Percentiles rank a stretch among this genome's conserved stretches.
These are phyloP conservation scores for Aspergillus avenaceus DNA, from an alignment of 495 filamentous ascomycete species.

Conservation along the genomic window DNA sequence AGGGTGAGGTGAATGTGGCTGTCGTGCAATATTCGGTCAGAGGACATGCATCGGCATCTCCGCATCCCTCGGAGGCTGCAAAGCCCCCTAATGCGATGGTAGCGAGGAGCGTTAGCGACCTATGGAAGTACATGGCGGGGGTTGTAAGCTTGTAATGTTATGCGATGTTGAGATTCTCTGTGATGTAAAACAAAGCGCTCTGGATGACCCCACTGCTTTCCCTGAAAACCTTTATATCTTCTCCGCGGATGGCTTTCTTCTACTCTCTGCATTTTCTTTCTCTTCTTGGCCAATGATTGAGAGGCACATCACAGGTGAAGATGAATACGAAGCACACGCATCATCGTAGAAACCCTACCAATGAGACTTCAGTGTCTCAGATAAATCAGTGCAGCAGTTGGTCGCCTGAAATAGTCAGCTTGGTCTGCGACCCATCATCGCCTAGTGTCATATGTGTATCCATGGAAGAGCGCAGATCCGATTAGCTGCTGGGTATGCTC, in stretches of 20 bases:
- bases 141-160: background rate
- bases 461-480: no score
- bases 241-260: no score
- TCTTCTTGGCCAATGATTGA: background rate
- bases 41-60: conserved; percentile 24
- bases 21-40: conserved; percentile 30
- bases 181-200: no score
- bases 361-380: background rate
- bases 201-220: no score
- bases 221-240: no score
- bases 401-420: background rate
- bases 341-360: background rate
- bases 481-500: no score
- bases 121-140: conserved; percentile 13
- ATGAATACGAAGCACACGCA: background rate
- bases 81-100: conserved; percentile 7
- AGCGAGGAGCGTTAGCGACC: background rate
- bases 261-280: background rate
- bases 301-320: background rate
- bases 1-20: conserved; percentile 21
- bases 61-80: conserved; percentile 10
- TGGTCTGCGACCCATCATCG: background rate
- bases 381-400: background rate
- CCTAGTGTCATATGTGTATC: no score
- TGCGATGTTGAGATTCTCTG: background rate